Base-by-base conservation (phyloP, 179 eudicot species). In the Beta macrorhiza region DNA sequence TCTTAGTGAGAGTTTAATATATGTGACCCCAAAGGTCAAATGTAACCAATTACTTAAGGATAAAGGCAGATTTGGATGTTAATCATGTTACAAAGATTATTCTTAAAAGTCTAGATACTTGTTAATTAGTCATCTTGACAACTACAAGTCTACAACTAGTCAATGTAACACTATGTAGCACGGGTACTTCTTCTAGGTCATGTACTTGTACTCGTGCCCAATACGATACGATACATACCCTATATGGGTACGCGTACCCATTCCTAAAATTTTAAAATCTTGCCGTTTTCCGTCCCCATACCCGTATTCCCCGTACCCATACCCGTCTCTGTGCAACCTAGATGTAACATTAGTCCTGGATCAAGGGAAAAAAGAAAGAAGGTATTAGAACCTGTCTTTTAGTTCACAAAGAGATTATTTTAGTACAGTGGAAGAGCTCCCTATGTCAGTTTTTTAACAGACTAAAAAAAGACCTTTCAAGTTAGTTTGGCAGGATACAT, bases 401-500 rank as follows among this genome's bases (percentile, higher is more conserved):
- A 25, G 25, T 25, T 0, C 25, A 25, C 25, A 25, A n/a, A n/a
- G n/a, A n/a, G 25, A 25, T 25, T 25, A 25, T 25, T 25, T 1
- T 4, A 74, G 77, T 74, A 74, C 57, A 11, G 12, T 12, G n/a
- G 4, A 52, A 25, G 44, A 52, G 15, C 42, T 73, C 25, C 44
- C 47, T 22, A 6, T 52, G 45, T 17, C 65, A 75, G 65, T 16
- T 57, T 37, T 3, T 29, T 29, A 49, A 57, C 47, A 75, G 78
- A 32, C 7, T 15, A 16, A 0, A 75, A 32, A 6, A 57, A 5
- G 67, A 29, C 25, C 5, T 29, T 57, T 56, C 19, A 22, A 56
- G 65, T 16, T 8, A 75, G 65, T 16, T 37, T 57, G 67, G 78
- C 62, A 75, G 78, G 52, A 57, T 65, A 56, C 29, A 75, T 9